phyloP scores from a whole-genome alignment of 371 early-diverging fungal genomes.

The Haplosporangium sp. region DNA sequence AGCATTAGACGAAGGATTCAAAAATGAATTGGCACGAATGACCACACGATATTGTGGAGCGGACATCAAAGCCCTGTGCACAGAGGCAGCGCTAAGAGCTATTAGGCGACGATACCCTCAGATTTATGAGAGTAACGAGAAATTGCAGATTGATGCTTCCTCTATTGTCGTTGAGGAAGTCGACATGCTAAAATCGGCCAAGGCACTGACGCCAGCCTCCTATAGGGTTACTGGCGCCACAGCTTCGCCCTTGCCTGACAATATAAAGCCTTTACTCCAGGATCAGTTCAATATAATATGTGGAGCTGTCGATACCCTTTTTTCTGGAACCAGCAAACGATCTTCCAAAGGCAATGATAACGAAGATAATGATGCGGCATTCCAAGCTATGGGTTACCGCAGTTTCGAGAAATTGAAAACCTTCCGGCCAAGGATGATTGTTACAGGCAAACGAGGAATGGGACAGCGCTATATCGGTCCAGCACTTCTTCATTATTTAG shows the following conservation, averaged over 20 bases:
- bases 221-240: slow-evolving; percentile 57
- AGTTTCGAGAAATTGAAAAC: slow-evolving; percentile 52
- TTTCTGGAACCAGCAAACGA: slow-evolving; percentile 19
- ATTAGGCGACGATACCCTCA: slow-evolving; percentile 73
- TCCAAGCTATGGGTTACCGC: slow-evolving; percentile 49
- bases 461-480: slow-evolving; percentile 63
- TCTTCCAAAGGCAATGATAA: slow-evolving; percentile 12
- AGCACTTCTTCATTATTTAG: slow-evolving; percentile 62
- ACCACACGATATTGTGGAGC: slow-evolving; percentile 72
- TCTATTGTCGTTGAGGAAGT: slow-evolving; percentile 59
- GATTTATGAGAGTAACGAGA: slow-evolving; percentile 67
- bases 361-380: slow-evolving; percentile 33
- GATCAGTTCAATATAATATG: slow-evolving; percentile 21
- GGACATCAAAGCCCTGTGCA: slow-evolving; percentile 74
- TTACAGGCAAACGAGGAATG: slow-evolving; percentile 65
- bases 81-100: slow-evolving; percentile 82
- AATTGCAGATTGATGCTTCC: slow-evolving; percentile 59
- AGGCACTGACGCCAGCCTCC: slow-evolving; percentile 62
- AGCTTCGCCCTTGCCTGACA: slow-evolving; percentile 58
- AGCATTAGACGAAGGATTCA: slow-evolving; percentile 46
- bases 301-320: slow-evolving; percentile 21
- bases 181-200: slow-evolving; percentile 66
- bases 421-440: slow-evolving; percentile 65
- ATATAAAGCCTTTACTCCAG: slow-evolving; percentile 55
- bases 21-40: slow-evolving; percentile 53